Base-by-base conservation (phyloP, 257 asterid genomes). In the Lycium barbarum region DNA sequence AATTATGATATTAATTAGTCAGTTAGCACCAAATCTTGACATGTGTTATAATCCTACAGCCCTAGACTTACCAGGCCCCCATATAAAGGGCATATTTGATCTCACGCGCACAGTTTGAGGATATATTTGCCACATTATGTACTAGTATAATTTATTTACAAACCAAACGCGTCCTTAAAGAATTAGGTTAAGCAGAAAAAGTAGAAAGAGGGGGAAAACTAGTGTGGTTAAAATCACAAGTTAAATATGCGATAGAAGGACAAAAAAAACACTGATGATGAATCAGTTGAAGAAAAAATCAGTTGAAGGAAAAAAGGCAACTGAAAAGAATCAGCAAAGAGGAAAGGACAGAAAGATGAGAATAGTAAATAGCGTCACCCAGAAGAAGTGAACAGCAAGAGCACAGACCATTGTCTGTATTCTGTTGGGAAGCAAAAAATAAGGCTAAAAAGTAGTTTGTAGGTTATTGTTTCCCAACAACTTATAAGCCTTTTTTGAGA, bases 361-460 rank as follows among this genome's bases (percentile, higher is more conserved):
- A 45, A 81, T 18, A 40, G n/a, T 26, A 49, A 74, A 74, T 4
- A 53, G 80, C 74, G 83, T 86, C 85, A 79, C 14, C 18, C 61
- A 53, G n/a, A 84, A 14, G 57, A 83, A 57, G 67, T 80, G 49
- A 85, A 73, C 62, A 49, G 2, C 40, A 73, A 45, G n/a, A n/a
- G 80, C n/a, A 74, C 61, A 20, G 17, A 20, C 0, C 80, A 45
- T 18, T 20, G 18, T 51, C 57, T 79, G 78, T 80, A 20, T 11
- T 51, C 62, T 79, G 78, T 80, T 76, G 81, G 89, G 88, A 82
- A 86, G 82, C 90, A 58, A 17, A 76, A 84, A 84, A 22, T 83
- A 79, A 43, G 54, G 85, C 72, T 47, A 81, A 80, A 65, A 80
- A 84, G 6, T 26, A 74, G 85, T 33, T 12, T 66, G 13, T 53